Conservation (phyloP, 2,329 filamentous ascomycete genomes). For the Penicillium sp. region DNA sequence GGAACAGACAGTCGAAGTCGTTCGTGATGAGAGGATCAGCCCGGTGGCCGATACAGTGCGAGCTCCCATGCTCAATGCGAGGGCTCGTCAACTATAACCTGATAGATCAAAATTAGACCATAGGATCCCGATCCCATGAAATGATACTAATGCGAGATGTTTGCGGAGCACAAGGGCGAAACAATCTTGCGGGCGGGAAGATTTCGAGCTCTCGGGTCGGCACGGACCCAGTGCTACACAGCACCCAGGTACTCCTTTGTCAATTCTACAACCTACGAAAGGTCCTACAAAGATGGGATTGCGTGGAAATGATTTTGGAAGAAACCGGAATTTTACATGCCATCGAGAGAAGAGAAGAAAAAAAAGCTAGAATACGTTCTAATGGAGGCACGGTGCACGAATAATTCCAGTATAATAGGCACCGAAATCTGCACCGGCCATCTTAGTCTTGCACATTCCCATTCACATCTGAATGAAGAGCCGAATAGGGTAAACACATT, state of each 20-base stretch:
- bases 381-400: constrained; percentile 12
- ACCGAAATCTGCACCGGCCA: constrained; percentile 28
- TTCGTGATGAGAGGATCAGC: constrained; percentile 36
- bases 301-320: not conserved
- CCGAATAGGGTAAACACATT: constrained; percentile 18
- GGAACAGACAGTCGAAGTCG: constrained; percentile 39
- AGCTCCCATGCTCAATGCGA: constrained; percentile 38
- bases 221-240: constrained; percentile 24
- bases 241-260: not conserved
- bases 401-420: constrained; percentile 30
- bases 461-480: constrained; percentile 26
- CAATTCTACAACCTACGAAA: not conserved
- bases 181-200: constrained; percentile 24
- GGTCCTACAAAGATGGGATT: not conserved
- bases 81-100: constrained; percentile 5
- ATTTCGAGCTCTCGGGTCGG: constrained; percentile 29
- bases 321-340: not conserved
- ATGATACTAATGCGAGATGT: constrained; percentile 3
- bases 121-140: constrained; percentile 5
- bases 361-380: not conserved
- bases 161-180: constrained; percentile 9
- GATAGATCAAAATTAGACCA: constrained; percentile 7
- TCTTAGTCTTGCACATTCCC: constrained; percentile 28
- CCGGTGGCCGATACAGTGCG: constrained; percentile 38
- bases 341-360: not conserved